phyloP scores from a whole-genome alignment of 2,329 filamentous ascomycete species.

The Phaeoacremonium minimum region DNA sequence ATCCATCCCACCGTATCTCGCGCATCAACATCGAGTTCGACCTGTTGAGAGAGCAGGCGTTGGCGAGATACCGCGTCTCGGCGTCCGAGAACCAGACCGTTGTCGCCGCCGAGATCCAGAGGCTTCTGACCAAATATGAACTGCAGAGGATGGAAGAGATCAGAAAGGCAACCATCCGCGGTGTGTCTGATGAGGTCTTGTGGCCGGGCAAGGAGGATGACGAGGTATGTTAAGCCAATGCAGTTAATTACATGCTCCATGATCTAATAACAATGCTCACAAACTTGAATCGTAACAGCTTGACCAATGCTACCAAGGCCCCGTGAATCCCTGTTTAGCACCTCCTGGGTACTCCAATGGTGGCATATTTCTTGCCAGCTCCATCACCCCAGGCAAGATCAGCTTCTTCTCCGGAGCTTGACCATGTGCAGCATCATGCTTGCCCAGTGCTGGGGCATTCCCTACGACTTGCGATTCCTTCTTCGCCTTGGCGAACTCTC shows the following conservation, averaged over 20 bases:
- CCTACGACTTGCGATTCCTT: slow-evolving; percentile 22
- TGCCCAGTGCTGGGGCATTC: too few relatives aligned
- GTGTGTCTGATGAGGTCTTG: background rate
- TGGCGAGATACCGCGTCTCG: slow-evolving; percentile 44
- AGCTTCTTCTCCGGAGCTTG: slow-evolving; percentile 1
- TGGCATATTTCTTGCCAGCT: slow-evolving; percentile 9
- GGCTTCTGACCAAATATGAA: slow-evolving; percentile 2
- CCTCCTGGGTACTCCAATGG: slow-evolving; percentile 2
- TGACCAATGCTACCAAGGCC: slow-evolving; percentile 1
- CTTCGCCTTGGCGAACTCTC: slow-evolving; percentile 36
- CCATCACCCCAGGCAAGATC: slow-evolving; percentile 7
- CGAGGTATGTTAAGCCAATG: too few relatives aligned
- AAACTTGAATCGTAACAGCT: slow-evolving; percentile 6
- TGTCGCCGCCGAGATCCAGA: slow-evolving; percentile 8
- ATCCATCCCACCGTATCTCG: slow-evolving; percentile 6
- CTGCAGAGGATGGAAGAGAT: slow-evolving; percentile 7
- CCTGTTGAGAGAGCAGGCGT: slow-evolving; percentile 1
- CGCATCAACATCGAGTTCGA: slow-evolving; percentile 7
- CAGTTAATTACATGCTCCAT: background rate
- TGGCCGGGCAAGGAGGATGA: slow-evolving; percentile 1
- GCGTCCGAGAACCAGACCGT: slow-evolving; percentile 38
- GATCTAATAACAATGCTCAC: slow-evolving; percentile 3
- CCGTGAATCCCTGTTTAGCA: slow-evolving; percentile 7
- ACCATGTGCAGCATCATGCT: too few relatives aligned
- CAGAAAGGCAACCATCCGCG: background rate